Evolutionary conservation across 331 rosid species (phyloP), one percentile per base, ranked within the genome.

Genomic region (Spiraea crenata): DNA sequence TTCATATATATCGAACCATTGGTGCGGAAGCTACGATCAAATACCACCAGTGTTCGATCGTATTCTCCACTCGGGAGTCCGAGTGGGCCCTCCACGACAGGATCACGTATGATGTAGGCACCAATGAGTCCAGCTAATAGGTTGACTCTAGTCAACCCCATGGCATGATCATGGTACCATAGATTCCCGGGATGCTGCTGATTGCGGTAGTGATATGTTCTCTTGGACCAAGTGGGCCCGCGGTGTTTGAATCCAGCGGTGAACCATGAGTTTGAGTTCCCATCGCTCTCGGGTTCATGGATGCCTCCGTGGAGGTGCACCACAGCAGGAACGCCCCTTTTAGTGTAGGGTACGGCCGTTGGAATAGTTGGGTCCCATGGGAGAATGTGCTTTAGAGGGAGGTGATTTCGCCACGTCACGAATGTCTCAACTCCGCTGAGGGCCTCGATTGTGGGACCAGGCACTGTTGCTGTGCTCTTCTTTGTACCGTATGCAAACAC

Each of bases 151-250:
- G 99, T 91, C 89, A 91, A 85, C 6, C 99, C 97, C 89, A 91
- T 70, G 45, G 99, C 88, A 40, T 93, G 99, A 51, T 93, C 97
- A 48, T 93, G 99, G 74, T 93, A 93, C 99, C 97, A 90, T n/a
- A 93, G 74, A 38, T 77, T 93, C 3, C 99, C 96, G 0, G 99
- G 99, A 0, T 91, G 99, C 25, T 93, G 99, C 1, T 74, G 57
- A 65, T 91, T 91, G 3, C 66, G 39, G 47, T 93, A 93, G 60
- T 74, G 92, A 67, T 82, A 87, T 2, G 59, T 87, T 50, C 75
- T 25, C 0, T 68, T 74, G 3, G 81, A 60, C 95, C 95, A 93
- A 1, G 91, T 66, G 63, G 88, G 86, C 1, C 99, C 99, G 13
- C 49, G 87, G 0, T 63, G 13, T n/a, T 16, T 47, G 59, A 86